phyloP scores from a whole-genome alignment of 768 basidiomycete genomes.

The Leccinum subgranulosum region DNA sequence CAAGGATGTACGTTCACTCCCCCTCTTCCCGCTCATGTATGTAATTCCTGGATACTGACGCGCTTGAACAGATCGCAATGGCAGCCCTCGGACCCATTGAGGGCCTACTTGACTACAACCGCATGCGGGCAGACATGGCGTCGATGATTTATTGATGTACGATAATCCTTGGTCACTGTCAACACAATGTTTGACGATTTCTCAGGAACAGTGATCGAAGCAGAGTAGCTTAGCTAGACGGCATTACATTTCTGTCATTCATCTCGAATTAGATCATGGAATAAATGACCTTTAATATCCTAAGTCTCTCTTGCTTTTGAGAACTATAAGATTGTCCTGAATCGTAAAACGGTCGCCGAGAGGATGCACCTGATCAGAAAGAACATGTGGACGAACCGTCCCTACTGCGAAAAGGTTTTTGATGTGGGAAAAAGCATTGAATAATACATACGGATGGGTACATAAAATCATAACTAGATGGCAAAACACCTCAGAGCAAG shows the following conservation, averaged over 20 bases:
- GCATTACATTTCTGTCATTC: conserved; percentile 15
- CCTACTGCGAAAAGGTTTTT: neutral
- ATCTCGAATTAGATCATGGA: conserved; percentile 20
- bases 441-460: conserved; percentile 11
- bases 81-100: conserved; percentile 90
- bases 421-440: neutral
- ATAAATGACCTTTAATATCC: conserved; percentile 17
- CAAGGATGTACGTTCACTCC: conserved; percentile 66
- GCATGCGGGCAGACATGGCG: conserved; percentile 79
- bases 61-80: conserved; percentile 60
- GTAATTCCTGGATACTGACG: conserved; percentile 2
- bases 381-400: neutral
- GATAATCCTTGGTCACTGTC: neutral
- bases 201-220: neutral
- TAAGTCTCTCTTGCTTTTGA: neutral
- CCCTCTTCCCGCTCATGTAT: conserved; percentile 9
- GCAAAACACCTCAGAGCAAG: neutral
- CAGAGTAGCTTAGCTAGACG: conserved; percentile 25
- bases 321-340: neutral
- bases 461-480: conserved; percentile 2
- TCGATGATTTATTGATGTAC: conserved; percentile 63
- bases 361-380: neutral
- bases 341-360: neutral
- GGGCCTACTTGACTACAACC: conserved; percentile 93
- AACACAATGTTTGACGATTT: neutral